Base-by-base conservation (phyloP, 345 rosid species). In the Stellera chamaejasme region DNA sequence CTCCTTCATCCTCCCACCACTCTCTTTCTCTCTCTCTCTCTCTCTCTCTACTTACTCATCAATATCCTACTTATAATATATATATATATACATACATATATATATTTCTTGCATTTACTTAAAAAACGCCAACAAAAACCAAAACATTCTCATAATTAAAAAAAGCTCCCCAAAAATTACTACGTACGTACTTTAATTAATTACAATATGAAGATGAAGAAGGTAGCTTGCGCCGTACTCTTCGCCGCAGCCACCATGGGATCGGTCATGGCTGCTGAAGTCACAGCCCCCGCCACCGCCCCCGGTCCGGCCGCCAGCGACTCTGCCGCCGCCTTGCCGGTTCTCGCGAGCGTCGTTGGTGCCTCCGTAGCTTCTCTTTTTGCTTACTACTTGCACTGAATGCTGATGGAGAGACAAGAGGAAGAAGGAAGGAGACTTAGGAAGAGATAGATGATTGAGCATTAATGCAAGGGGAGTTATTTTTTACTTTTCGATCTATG, bases 161-260 rank as follows among this genome's bases (percentile, higher is more conserved):
- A 32, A 2, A 32, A 32, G 9, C 39, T 32, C 0, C 39, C 39
- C 5, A 32, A 32, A 32, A 19, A 19, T 19, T 19, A 19, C 23
- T 19, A 19, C 23, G 23, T 19, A 19, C 23, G 23, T 19, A 19
- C 23, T 19, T 19, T 19, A 19, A 19, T 19, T 19, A 13, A 48
- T 13, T 6, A 48, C 28, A 2, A 43, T 19, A 77, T 80, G 86
- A 84, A 78, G 66, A 80, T 77, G 85, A 81, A 81, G 80, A 83
- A 79, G 78, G 61, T 71, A 43, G 84, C 81, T n/a, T 72, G 65
- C 2, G 81, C 79, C 43, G 47, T 71, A 59, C 62, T 79, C 64
- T 70, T 74, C 51, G 80, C 73, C 13, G 80, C 83, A 45, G 82
- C 84, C 72, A 72, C 89, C 58, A 65, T 74, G 44, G 67, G 75